Evolutionary conservation across 1,139 yeast species (phyloP).

Genomic region (Suhomyces coccinellae): DNA sequence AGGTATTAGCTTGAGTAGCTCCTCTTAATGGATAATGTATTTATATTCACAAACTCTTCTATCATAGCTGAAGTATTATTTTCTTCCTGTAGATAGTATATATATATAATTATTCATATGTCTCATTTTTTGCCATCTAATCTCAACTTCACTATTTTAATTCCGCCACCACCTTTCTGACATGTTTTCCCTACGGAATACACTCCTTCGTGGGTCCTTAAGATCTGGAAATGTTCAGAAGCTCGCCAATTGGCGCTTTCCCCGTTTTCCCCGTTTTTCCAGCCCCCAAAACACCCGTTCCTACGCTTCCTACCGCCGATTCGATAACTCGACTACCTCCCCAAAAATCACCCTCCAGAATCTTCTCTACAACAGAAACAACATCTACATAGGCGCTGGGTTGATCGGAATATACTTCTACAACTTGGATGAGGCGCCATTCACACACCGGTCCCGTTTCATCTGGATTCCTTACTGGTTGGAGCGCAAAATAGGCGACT

Average conservation of each 20-base stretch:
- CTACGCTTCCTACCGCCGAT: conserved; percentile 16
- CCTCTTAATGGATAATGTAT: too few relatives aligned
- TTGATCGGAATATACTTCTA: conserved; percentile 52
- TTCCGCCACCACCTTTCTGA: not conserved
- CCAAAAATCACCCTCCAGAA: conserved; percentile 1
- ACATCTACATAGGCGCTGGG: conserved; percentile 13
- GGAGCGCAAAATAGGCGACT: conserved; percentile 68
- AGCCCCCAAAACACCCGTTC: not conserved
- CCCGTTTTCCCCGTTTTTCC: not conserved
- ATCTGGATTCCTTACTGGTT: conserved; percentile 70
- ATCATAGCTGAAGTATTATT: too few relatives aligned
- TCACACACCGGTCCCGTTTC: conserved; percentile 70
- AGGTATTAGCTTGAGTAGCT: too few relatives aligned
- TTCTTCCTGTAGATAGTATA: not conserved
- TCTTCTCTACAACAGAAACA: conserved; percentile 13
- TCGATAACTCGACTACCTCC: conserved; percentile 10
- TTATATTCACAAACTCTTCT: too few relatives aligned
- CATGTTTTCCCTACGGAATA: not conserved
- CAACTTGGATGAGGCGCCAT: conserved; percentile 80
- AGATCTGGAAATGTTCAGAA: not conserved
- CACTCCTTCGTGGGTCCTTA: not conserved
- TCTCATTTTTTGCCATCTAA: not conserved
- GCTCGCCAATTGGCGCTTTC: not conserved
- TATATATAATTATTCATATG: too few relatives aligned
- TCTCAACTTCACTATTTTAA: too few relatives aligned